phyloP scores from a whole-genome alignment of 2,329 filamentous ascomycete genomes.

The Penicillium digitatum region DNA sequence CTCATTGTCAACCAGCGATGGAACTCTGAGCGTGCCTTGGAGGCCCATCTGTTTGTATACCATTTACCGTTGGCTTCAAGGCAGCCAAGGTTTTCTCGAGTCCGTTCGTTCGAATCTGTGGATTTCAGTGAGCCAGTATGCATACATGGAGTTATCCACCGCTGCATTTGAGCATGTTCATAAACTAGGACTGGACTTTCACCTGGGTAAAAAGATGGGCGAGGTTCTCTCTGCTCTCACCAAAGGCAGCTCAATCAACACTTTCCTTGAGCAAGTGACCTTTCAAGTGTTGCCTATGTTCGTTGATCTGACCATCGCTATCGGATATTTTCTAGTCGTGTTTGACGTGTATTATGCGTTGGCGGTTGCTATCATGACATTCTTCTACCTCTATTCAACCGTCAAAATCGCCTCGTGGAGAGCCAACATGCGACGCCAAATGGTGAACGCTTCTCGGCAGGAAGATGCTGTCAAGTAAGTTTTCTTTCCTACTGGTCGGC shows the following conservation, averaged over 20 bases:
- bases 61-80: slow-evolving; percentile 68
- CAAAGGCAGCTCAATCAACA: slow-evolving; percentile 49
- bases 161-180: slow-evolving; percentile 97
- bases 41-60: slow-evolving; percentile 68
- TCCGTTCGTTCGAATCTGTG: slow-evolving; percentile 77
- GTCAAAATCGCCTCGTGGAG: slow-evolving; percentile 69
- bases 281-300: slow-evolving; percentile 59
- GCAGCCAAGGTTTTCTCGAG: slow-evolving; percentile 62
- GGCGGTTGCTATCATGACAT: slow-evolving; percentile 53
- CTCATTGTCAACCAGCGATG: slow-evolving; percentile 43
- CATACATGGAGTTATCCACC: slow-evolving; percentile 82
- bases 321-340: slow-evolving; percentile 56
- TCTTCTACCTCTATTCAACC: slow-evolving; percentile 50
- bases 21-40: slow-evolving; percentile 53
- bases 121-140: slow-evolving; percentile 92
- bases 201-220: slow-evolving; percentile 51
- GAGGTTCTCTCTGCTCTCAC: slow-evolving; percentile 51
- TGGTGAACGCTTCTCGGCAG: slow-evolving; percentile 87
- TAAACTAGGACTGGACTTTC: slow-evolving; percentile 64
- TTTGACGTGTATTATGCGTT: slow-evolving; percentile 62
- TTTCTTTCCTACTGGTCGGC: rapidly evolving
- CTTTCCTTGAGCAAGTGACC: slow-evolving; percentile 61
- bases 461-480: slow-evolving; percentile 82
- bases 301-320: slow-evolving; percentile 57
- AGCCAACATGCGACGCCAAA: slow-evolving; percentile 78